Conservation (phyloP, 805 yeast genomes). For the Yarrowia hollandica region DNA sequence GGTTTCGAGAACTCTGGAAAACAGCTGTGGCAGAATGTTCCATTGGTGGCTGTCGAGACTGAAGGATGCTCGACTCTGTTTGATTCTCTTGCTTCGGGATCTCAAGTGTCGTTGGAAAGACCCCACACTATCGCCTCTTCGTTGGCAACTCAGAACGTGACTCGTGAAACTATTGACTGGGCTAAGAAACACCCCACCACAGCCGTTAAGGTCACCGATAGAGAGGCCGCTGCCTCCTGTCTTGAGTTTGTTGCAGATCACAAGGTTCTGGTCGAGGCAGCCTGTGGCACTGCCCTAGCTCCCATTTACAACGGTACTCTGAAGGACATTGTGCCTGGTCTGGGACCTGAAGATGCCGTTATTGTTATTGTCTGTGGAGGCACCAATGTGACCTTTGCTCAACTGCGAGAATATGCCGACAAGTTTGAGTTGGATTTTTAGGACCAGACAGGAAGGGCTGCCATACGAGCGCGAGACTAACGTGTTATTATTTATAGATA, state of each 20-base stretch:
- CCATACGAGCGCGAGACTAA: background rate
- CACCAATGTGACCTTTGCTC: conserved; percentile 39
- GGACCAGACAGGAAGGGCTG: background rate
- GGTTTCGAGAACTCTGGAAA: conserved; percentile 63
- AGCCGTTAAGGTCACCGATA: conserved; percentile 52
- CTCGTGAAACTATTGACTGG: conserved; percentile 51
- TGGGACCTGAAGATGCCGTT: conserved; percentile 47
- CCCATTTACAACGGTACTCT: conserved; percentile 41
- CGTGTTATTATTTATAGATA: conserved; percentile 14
- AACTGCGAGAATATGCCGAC: conserved; percentile 35
- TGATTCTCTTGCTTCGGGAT: conserved; percentile 51
- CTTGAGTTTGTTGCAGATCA: conserved; percentile 52
- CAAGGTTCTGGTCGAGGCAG: conserved; percentile 62
- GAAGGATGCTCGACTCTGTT: conserved; percentile 61
- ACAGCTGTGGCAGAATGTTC: conserved; percentile 40
- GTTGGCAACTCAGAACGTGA: conserved; percentile 61
- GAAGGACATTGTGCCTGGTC: conserved; percentile 34
- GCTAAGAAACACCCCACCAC: conserved; percentile 47
- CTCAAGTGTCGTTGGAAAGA: conserved; percentile 45
- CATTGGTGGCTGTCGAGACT: conserved; percentile 56
- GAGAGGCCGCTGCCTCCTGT: conserved; percentile 57
- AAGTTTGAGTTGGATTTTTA: conserved; percentile 33
- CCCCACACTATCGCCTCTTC: conserved; percentile 61
- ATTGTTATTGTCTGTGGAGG: conserved; percentile 64
- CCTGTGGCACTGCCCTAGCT: conserved; percentile 69